Percentiles rank a stretch among this genome's conserved stretches.
phyloP scores from a whole-genome alignment of 2,329 filamentous ascomycete genomes.

The Sporothrix inflata region DNA sequence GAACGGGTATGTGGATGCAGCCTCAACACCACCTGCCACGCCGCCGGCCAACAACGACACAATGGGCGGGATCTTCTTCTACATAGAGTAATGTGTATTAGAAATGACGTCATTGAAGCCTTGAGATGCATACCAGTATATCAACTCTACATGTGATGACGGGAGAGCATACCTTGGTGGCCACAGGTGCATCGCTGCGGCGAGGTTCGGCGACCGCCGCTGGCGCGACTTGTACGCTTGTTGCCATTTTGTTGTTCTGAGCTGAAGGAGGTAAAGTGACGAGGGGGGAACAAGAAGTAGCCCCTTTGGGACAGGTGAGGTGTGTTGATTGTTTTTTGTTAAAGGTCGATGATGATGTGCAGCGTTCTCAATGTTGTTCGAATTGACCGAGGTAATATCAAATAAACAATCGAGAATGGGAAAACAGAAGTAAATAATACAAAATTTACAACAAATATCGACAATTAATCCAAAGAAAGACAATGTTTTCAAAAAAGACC shows the following conservation, averaged over 20 bases:
- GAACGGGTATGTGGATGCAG: slow-evolving; percentile 62
- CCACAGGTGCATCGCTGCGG: not conserved
- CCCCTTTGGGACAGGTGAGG: not conserved
- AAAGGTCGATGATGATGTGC: not conserved
- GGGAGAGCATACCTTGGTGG: not conserved
- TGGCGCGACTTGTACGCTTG: not conserved
- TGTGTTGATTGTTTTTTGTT: not conserved
- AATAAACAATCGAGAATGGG: not conserved
- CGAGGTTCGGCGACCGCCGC: not conserved
- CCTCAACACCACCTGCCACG: slow-evolving; percentile 57
- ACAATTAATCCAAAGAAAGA: not conserved
- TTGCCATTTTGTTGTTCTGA: not conserved
- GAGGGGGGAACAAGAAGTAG: not conserved
- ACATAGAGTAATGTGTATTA: not conserved
- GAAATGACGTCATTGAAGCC: not conserved
- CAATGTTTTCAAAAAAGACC: not conserved
- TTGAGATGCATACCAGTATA: not conserved
- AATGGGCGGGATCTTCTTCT: slow-evolving; percentile 41
- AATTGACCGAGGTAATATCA: not conserved
- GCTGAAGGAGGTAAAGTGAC: too few relatives aligned
- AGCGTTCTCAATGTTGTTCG: not conserved
- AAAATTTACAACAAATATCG: not conserved
- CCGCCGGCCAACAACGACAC: slow-evolving; percentile 56
- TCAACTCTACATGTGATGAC: too few relatives aligned
- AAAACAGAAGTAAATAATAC: not conserved